Evolutionary conservation across 2,329 filamentous ascomycete genomes (phyloP).

Genomic region (Aspergillus alliaceus): DNA sequence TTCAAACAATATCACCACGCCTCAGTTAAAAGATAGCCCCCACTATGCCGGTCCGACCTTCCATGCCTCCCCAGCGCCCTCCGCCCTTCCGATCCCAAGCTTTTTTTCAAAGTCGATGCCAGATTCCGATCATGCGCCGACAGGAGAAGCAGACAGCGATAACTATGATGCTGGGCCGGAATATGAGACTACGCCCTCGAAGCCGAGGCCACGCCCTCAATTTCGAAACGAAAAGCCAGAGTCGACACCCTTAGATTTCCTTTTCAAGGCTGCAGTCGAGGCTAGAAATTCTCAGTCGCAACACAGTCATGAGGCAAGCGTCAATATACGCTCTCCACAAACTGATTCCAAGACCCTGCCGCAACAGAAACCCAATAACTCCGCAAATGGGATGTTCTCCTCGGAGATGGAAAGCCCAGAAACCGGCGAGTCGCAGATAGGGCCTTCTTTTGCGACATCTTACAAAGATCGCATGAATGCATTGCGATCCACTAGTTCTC

Average conservation of each 20-base stretch:
- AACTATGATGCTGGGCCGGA: slow-evolving; percentile 35
- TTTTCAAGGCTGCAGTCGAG: slow-evolving; percentile 84
- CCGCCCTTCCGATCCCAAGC: slow-evolving; percentile 84
- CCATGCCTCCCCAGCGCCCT: slow-evolving; percentile 89
- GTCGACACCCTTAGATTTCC: slow-evolving; percentile 81
- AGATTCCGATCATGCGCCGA: slow-evolving; percentile 52
- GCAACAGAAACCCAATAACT: slow-evolving; percentile 46
- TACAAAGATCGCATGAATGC: slow-evolving; percentile 49
- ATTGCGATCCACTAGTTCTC: slow-evolving; percentile 37
- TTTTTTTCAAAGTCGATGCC: slow-evolving; percentile 78
- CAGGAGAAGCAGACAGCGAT: slow-evolving; percentile 41
- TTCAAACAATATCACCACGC: slow-evolving; percentile 41
- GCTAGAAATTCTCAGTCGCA: slow-evolving; percentile 55
- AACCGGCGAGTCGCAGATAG: slow-evolving; percentile 55
- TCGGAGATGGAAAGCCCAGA: slow-evolving; percentile 66
- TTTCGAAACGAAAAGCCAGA: slow-evolving; percentile 41
- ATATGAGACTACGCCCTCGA: slow-evolving; percentile 44
- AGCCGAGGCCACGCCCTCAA: slow-evolving; percentile 42
- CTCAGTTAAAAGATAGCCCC: slow-evolving; percentile 38
- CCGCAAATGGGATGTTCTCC: slow-evolving; percentile 60
- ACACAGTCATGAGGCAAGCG: slow-evolving; percentile 42
- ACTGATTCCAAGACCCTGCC: slow-evolving; percentile 39
- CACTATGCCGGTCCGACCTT: slow-evolving; percentile 89
- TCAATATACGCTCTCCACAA: slow-evolving; percentile 54
- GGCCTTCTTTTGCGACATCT: slow-evolving; percentile 66